These are phyloP conservation scores for Daldinia decipiens DNA, from an alignment of 495 filamentous ascomycete genomes.

Conservation along the genomic window DNA sequence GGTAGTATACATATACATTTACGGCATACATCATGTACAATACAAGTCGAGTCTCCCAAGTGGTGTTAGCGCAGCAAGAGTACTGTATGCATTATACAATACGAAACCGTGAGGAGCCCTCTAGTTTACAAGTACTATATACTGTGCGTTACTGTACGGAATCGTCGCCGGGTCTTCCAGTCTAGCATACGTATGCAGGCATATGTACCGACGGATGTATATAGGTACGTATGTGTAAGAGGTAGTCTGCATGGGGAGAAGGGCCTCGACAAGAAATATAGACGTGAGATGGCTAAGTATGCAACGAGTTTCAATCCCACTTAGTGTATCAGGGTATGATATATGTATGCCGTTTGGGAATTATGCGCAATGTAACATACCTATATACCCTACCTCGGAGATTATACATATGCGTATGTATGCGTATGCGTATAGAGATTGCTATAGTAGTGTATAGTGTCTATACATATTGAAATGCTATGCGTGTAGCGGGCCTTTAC, in stretches of 20 bases:
- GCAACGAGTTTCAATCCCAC: slow-evolving; percentile 34
- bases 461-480: not conserved
- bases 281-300: slow-evolving; percentile 21
- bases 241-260: slow-evolving; percentile 35
- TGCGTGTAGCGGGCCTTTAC: slow-evolving; percentile 2
- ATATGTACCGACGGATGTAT: slow-evolving; percentile 22
- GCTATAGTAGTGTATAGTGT: slow-evolving; percentile 2
- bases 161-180: slow-evolving; percentile 33
- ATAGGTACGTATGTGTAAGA: slow-evolving; percentile 12
- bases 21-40: slow-evolving; percentile 1
- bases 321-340: slow-evolving; percentile 34
- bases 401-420: not conserved
- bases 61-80: slow-evolving; percentile 13
- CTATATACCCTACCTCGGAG: not conserved
- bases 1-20: slow-evolving; percentile 9
- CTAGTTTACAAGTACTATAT: slow-evolving; percentile 16
- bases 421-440: not conserved
- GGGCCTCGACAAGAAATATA: slow-evolving; percentile 27
- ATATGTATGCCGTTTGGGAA: slow-evolving; percentile 32
- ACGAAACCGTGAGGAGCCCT: slow-evolving; percentile 16
- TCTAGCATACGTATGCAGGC: slow-evolving; percentile 25
- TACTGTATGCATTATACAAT: slow-evolving; percentile 23
- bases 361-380: slow-evolving; percentile 38
- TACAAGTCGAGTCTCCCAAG: slow-evolving; percentile 13
- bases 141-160: slow-evolving; percentile 41